phyloP scores from a whole-genome alignment of 441 rosid species.

The Flueggea neowawraea region DNA sequence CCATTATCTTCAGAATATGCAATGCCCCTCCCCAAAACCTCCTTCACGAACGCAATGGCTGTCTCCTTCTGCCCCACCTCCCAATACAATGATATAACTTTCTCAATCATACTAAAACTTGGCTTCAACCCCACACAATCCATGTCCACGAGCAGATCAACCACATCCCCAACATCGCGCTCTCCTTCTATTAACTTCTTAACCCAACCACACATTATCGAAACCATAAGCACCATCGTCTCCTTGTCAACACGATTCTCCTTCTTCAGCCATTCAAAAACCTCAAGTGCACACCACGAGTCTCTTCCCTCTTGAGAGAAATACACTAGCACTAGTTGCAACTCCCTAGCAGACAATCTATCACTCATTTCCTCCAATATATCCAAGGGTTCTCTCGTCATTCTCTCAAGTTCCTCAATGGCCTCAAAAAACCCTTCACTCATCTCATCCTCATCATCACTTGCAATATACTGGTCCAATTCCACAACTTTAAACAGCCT shows the following conservation, averaged over 20 bases:
- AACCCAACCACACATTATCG: constrained; percentile 87
- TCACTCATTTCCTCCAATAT: constrained; percentile 89
- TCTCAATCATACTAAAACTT: constrained; percentile 88
- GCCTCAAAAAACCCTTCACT: constrained; percentile 84
- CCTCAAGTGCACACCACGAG: constrained; percentile 95
- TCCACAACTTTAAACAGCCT: constrained; percentile 50
- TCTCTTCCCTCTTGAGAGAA: constrained; percentile 96
- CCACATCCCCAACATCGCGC: constrained; percentile 54
- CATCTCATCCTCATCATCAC: constrained; percentile 68
- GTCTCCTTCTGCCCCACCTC: constrained; percentile 64
- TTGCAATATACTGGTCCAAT: constrained; percentile 57
- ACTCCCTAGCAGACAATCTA: constrained; percentile 66
- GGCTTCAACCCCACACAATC: constrained; percentile 89
- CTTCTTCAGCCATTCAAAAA: constrained; percentile 87
- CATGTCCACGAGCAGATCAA: constrained; percentile 82
- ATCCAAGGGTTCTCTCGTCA: constrained; percentile 91
- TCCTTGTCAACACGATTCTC: constrained; percentile 82
- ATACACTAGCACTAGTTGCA: constrained; percentile 82
- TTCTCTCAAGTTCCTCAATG: constrained; percentile 80
- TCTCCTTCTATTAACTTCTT: constrained; percentile 72
- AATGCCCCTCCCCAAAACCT: constrained; percentile 53
- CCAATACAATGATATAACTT: constrained; percentile 83
- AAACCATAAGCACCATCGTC: constrained; percentile 94
- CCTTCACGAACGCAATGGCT: constrained; percentile 68
- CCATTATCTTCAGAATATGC: constrained; percentile 37